A percentile compares a stretch with the other conserved stretches of the same genome.
Conservation (phyloP, 1,139 yeast genomes). For the Suhomyces yuchorum region DNA sequence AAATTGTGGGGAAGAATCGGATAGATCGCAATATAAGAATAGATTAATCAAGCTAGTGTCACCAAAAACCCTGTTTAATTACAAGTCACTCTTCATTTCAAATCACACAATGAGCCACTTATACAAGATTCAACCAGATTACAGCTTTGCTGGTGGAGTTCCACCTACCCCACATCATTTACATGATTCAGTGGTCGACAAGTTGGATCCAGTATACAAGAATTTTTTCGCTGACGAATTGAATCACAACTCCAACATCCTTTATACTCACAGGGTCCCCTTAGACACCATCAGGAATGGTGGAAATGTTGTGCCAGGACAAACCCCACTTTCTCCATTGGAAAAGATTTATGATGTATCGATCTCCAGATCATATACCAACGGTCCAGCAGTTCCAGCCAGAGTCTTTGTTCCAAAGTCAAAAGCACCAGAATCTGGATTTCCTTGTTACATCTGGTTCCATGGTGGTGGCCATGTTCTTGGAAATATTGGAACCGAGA, state of each 20-base stretch:
- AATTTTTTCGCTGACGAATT: conserved; percentile 35
- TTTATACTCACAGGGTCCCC: conserved; percentile 46
- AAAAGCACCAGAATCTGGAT: conserved; percentile 39
- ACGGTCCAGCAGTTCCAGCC: conserved; percentile 33
- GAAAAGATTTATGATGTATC: conserved; percentile 32
- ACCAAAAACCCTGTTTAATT: neutral
- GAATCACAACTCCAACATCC: conserved; percentile 31
- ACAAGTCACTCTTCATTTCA: neutral
- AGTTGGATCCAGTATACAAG: conserved; percentile 39
- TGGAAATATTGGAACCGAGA: conserved; percentile 49
- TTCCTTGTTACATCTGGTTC: conserved; percentile 49
- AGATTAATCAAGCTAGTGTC: neutral
- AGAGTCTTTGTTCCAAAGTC: conserved; percentile 45
- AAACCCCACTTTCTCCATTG: conserved; percentile 32
- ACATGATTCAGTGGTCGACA: conserved; percentile 24
- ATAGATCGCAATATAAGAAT: neutral
- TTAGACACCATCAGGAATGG: conserved; percentile 37
- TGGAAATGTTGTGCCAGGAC: conserved; percentile 53
- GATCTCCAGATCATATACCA: conserved; percentile 39
- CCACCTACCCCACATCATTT: conserved; percentile 29
- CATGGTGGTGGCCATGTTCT: conserved; percentile 57
- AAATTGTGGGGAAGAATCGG: neutral
- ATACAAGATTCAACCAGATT: conserved; percentile 20
- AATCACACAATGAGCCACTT: neutral
- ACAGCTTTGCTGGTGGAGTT: conserved; percentile 28